phyloP scores from a whole-genome alignment of 139 green algal species.

The Astrephomene gubernaculifera region DNA sequence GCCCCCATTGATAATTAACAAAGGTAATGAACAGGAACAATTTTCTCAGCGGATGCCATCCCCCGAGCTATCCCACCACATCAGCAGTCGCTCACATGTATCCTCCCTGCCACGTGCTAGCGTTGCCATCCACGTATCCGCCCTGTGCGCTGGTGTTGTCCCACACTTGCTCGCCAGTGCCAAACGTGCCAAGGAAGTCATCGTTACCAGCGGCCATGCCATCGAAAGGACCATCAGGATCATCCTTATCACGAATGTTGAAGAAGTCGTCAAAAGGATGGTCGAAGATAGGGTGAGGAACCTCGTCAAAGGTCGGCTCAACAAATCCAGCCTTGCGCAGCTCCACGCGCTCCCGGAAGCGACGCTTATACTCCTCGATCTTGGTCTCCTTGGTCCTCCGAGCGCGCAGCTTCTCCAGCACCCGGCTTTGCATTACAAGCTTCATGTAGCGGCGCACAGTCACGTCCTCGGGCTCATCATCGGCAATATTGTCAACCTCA shows the following conservation, averaged over 20 bases:
- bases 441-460: conserved; percentile 74
- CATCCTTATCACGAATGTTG: conserved; percentile 10
- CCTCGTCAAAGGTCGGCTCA: conserved; percentile 60
- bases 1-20: too few relatives aligned
- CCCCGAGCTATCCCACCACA: too few relatives aligned
- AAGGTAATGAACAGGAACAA: too few relatives aligned
- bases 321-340: conserved; percentile 57
- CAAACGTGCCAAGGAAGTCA: conserved; percentile 19
- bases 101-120: conserved; percentile 28
- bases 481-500: conserved; percentile 63
- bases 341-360: conserved; percentile 60
- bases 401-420: conserved; percentile 66
- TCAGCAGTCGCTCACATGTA: conserved; percentile 35
- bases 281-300: too few relatives aligned
- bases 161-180: background rate
- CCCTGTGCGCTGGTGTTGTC: background rate
- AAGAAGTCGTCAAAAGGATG: conserved; percentile 63
- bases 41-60: too few relatives aligned
- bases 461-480: conserved; percentile 72
- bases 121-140: background rate
- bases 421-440: conserved; percentile 62
- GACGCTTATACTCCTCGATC: conserved; percentile 68
- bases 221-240: conserved; percentile 25
- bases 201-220: background rate
- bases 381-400: conserved; percentile 65